Evolutionary conservation across 2,329 filamentous ascomycete genomes (phyloP), one percentile per base, ranked within the genome.

Genomic region (Trichoderma koningii): DNA sequence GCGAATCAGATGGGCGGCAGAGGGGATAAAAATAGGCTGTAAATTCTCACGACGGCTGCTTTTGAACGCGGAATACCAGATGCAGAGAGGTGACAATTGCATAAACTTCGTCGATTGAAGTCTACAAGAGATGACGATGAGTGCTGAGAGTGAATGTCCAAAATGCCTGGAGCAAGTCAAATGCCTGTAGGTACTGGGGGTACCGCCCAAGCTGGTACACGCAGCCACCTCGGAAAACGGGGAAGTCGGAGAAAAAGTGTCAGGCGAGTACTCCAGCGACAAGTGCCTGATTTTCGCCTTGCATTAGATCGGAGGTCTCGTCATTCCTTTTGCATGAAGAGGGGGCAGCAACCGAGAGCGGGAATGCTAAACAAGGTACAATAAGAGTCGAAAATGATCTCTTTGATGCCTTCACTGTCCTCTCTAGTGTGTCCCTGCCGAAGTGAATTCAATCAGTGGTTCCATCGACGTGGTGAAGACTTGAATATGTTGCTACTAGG

Each of bases 251-350:
- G 19, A 60, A 60, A 55, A 17, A 3, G 15, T 21, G 55, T 17
- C 44, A 7, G 45, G 56, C 30, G 19, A 28, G 30, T 60, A 60
- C 56, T 17, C 38, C 4, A 12, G 56, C 44, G 23, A 19, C 45
- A 60, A 26, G 45, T 60, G 28, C 45, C 21, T 38, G 34, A 38
- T 38, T 38, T 60, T 60, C 28, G 19, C 56, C 45, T 47, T 60
- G 45, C 30, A 41, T 60, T 55, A 59, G 44, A 45, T 45, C 55
- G 6, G 28, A 38, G 34, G 55, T 10, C 26, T 52, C 50, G 50
- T 34, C 50, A 52, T 52, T 52, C 44, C 17, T 14, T 30, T 52
- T 52, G 50, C 50, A 52, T 34, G 30, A 28, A 21, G 14, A 28
- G 34, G 34, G 34, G 34, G 12, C 34, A 38, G 34, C 34, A 38